Conservation (phyloP, 495 filamentous ascomycete species). For the Penicillium odoratum region DNA sequence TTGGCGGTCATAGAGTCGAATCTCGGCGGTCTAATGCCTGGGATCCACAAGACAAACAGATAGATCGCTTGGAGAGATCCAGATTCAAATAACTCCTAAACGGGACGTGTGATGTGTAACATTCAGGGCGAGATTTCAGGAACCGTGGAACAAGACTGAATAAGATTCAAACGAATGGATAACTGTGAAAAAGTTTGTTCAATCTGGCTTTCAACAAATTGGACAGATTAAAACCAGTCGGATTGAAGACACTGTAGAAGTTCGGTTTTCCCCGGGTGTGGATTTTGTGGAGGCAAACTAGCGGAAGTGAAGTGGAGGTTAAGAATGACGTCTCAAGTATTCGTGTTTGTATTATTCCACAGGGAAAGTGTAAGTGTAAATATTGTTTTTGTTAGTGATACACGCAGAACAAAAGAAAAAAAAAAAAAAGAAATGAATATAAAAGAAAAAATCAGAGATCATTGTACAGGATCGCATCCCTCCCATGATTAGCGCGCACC, state of each 20-base stretch:
- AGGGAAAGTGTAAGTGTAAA: neutral
- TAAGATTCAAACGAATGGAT: conserved; percentile 12
- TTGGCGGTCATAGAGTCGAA: neutral
- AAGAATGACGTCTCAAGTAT: conserved; percentile 13
- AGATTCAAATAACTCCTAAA: conserved; percentile 4
- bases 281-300: neutral
- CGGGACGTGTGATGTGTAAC: conserved; percentile 32
- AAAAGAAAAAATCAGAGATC: neutral
- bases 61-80: conserved; percentile 29
- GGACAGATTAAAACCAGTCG: too few species aligned
- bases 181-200: too few species aligned
- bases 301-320: conserved; percentile 3
- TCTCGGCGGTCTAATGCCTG: neutral
- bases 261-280: too few species aligned
- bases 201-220: too few species aligned
- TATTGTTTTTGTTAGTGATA: conserved; percentile 22
- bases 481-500: conserved; percentile 21
- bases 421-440: conserved; percentile 8
- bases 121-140: conserved; percentile 12
- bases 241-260: too few species aligned
- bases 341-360: conserved; percentile 25
- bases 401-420: conserved; percentile 15
- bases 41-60: conserved; percentile 19
- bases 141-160: conserved; percentile 15
- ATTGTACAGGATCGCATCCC: conserved; percentile 32